phyloP scores from a whole-genome alignment of 805 yeast genomes.

The Ogataea allantospora region DNA sequence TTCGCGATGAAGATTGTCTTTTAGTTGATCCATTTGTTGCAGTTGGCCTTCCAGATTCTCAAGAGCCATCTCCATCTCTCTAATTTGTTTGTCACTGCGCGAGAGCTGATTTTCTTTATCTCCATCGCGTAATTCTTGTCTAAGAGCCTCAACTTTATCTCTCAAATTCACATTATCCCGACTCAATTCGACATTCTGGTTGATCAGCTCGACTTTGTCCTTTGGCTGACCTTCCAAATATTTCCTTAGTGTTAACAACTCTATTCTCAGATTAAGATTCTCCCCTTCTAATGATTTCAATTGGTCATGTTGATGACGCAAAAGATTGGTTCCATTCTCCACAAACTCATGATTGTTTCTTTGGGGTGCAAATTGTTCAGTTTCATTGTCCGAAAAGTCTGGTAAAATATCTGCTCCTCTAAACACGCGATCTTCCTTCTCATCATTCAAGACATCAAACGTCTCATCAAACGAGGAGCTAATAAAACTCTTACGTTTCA shows the following conservation, averaged over 20 bases:
- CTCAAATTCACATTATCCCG: slow-evolving; percentile 26
- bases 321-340: slow-evolving; percentile 22
- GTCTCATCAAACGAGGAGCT: slow-evolving; percentile 27
- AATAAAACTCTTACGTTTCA: slow-evolving; percentile 8
- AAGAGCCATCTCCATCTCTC: slow-evolving; percentile 10
- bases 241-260: slow-evolving; percentile 39
- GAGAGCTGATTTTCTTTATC: slow-evolving; percentile 14
- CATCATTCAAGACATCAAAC: slow-evolving; percentile 21
- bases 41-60: too few relatives aligned
- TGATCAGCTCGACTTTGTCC: slow-evolving; percentile 38
- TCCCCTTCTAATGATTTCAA: slow-evolving; percentile 36
- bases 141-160: slow-evolving; percentile 4
- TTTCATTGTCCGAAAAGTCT: slow-evolving; percentile 22
- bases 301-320: slow-evolving; percentile 28
- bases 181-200: slow-evolving; percentile 36
- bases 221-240: slow-evolving; percentile 42
- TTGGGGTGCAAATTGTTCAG: slow-evolving; percentile 3
- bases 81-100: slow-evolving; percentile 9
- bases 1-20: slow-evolving; percentile 8
- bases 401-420: slow-evolving; percentile 30
- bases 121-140: slow-evolving; percentile 2
- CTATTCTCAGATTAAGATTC: slow-evolving; percentile 43
- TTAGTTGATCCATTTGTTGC: slow-evolving; percentile 9
- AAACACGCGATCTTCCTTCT: slow-evolving; percentile 20
- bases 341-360: slow-evolving; percentile 10